phyloP scores from a whole-genome alignment of 31 red algal genomes.

The Asparagopsis taxiformis region DNA sequence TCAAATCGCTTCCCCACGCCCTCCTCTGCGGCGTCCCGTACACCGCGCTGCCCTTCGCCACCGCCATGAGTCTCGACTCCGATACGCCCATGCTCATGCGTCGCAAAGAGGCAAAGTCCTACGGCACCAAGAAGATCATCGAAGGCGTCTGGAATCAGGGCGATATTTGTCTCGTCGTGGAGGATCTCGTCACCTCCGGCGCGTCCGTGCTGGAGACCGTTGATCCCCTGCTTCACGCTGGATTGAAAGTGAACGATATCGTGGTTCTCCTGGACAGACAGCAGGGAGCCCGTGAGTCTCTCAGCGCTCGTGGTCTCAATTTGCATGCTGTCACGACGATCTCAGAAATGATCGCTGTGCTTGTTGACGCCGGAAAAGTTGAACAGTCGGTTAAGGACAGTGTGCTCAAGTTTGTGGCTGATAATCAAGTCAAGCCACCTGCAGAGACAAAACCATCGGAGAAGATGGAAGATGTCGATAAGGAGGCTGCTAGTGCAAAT shows the following conservation, averaged over 20 bases:
- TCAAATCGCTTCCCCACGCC: slow-evolving; percentile 20
- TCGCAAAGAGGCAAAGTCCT: slow-evolving; percentile 84
- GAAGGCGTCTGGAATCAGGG: slow-evolving; percentile 62
- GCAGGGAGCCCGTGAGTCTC: slow-evolving; percentile 71
- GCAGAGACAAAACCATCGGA: too few species aligned
- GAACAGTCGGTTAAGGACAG: slow-evolving; percentile 24
- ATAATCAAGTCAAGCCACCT: slow-evolving; percentile 36
- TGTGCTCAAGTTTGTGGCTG: slow-evolving; percentile 60
- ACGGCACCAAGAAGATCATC: slow-evolving; percentile 85
- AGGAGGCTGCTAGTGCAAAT: too few species aligned
- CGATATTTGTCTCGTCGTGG: slow-evolving; percentile 65
- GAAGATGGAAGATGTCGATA: too few species aligned
- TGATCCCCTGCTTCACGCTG: slow-evolving; percentile 44
- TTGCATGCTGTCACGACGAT: slow-evolving; percentile 66
- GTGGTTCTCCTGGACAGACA: slow-evolving; percentile 88
- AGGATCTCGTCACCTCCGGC: slow-evolving; percentile 92
- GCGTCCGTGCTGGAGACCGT: slow-evolving; percentile 88
- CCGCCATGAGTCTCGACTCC: slow-evolving; percentile 58
- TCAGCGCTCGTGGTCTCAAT: slow-evolving; percentile 34
- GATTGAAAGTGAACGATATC: slow-evolving; percentile 56
- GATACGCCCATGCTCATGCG: slow-evolving; percentile 82
- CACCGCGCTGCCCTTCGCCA: slow-evolving; percentile 97
- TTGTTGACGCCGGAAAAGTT: slow-evolving; percentile 34
- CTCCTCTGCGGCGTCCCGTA: slow-evolving; percentile 94
- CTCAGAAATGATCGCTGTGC: slow-evolving; percentile 34